Percentiles rank a stretch among this genome's conserved stretches.
Conservation (phyloP, 306 rosid species). For the Castanea crenata region DNA sequence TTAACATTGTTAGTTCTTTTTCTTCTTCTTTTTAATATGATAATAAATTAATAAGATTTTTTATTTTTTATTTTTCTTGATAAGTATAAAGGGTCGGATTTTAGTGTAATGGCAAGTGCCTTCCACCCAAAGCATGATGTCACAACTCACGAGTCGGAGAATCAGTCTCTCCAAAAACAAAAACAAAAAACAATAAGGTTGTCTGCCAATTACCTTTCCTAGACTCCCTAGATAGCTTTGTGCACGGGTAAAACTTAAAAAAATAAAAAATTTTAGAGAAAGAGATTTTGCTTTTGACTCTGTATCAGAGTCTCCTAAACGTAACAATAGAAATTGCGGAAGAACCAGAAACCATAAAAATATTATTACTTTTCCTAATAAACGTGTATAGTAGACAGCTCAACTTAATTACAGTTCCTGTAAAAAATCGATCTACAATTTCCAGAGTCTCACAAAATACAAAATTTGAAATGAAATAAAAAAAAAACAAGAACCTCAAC, state of each 20-base stretch:
- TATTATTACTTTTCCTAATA: neutral
- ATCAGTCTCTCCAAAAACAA: too few species aligned
- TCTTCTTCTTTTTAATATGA: neutral
- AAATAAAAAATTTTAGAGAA: too few species aligned
- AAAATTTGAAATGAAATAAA: constrained; percentile 16
- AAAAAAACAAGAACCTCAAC: neutral
- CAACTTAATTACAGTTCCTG: neutral
- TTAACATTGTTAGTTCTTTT: neutral
- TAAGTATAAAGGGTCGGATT: too few species aligned
- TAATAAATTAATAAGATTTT: too few species aligned
- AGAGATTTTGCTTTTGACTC: neutral
- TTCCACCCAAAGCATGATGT: too few species aligned
- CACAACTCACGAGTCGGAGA: too few species aligned
- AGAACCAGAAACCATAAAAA: neutral
- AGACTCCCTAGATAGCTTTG: too few species aligned
- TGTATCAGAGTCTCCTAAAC: neutral
- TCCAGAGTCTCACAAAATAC: neutral
- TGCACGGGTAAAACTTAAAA: too few species aligned
- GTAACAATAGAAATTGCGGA: neutral
- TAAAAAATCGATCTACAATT: neutral
- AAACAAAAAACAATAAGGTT: too few species aligned
- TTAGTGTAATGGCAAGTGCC: too few species aligned
- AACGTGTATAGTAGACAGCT: neutral
- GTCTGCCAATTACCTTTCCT: too few species aligned
- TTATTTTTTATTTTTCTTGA: too few species aligned